Conservation (phyloP, 805 yeast species). For the Barnettozyma vustinii region DNA sequence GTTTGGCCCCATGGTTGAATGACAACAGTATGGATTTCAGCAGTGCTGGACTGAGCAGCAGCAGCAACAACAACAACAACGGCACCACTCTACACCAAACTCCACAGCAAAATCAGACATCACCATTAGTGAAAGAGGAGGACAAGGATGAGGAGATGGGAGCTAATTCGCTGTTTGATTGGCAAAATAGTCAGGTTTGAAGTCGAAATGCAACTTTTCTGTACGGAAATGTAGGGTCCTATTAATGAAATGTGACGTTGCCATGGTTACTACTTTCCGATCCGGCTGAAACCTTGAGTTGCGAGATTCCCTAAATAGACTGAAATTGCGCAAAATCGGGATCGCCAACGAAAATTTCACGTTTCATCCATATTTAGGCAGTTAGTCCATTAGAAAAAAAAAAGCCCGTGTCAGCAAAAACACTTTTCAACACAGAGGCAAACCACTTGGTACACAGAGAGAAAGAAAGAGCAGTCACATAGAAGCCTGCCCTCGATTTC, state of each 20-base stretch:
- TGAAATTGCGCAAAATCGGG: neutral
- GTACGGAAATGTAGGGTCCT: neutral
- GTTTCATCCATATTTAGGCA: neutral
- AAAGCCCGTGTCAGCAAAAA: no score
- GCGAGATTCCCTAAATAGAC: neutral
- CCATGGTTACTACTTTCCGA: neutral
- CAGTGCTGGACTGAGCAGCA: neutral
- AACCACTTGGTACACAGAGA: no score
- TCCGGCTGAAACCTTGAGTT: no score
- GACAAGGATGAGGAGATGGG: neutral
- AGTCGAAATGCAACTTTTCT: neutral
- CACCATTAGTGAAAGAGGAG: neutral
- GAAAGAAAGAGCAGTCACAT: neutral
- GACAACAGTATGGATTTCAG: conserved; percentile 6
- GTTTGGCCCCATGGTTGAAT: conserved; percentile 64
- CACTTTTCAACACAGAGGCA: no score
- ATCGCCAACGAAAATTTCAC: no score
- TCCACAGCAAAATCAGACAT: neutral
- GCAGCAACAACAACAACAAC: neutral
- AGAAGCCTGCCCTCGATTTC: no score
- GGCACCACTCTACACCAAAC: neutral
- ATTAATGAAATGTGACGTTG: neutral
- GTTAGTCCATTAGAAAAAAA: no score
- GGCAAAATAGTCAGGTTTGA: conserved; percentile 19
- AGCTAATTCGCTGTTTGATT: conserved; percentile 18